Evolutionary conservation across 179 eudicot genomes (phyloP).

Genomic region (Silene coronaria): DNA sequence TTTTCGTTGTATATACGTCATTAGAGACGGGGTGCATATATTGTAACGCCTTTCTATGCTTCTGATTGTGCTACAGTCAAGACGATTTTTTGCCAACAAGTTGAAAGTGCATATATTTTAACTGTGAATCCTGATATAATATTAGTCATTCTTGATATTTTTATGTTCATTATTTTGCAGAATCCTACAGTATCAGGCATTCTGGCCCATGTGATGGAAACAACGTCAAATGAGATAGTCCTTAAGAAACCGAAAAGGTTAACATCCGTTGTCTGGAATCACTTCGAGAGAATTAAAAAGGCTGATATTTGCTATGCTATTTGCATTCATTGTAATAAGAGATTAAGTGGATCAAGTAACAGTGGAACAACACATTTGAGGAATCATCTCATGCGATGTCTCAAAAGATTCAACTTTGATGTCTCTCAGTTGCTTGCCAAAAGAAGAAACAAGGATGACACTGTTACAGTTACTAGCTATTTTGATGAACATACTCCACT

Average conservation of each 20-base stretch:
- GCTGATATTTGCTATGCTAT: slow-evolving; percentile 81
- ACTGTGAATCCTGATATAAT: too few species aligned
- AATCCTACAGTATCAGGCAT: not conserved
- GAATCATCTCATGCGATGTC: slow-evolving; percentile 87
- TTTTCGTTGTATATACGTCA: too few species aligned
- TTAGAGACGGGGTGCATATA: too few species aligned
- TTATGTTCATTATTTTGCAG: slow-evolving; percentile 27
- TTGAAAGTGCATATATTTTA: too few species aligned
- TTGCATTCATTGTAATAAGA: slow-evolving; percentile 85
- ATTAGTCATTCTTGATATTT: too few species aligned
- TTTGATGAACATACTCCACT: slow-evolving; percentile 55
- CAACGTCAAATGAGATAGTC: slow-evolving; percentile 47
- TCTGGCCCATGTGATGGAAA: slow-evolving; percentile 58
- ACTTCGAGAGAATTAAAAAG: slow-evolving; percentile 85
- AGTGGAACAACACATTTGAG: slow-evolving; percentile 96
- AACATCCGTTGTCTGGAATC: slow-evolving; percentile 93
- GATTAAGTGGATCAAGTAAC: slow-evolving; percentile 86
- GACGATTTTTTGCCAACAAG: too few species aligned
- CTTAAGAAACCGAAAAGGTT: slow-evolving; percentile 82
- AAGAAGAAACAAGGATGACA: slow-evolving; percentile 68
- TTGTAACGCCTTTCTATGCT: too few species aligned
- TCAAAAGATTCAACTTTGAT: slow-evolving; percentile 78
- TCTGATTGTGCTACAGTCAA: too few species aligned
- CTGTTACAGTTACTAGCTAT: slow-evolving; percentile 38
- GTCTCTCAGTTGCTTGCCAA: slow-evolving; percentile 82